Evolutionary conservation across 169 alveolate genomes (phyloP).

Genomic region (Amoebophrya sp.): DNA sequence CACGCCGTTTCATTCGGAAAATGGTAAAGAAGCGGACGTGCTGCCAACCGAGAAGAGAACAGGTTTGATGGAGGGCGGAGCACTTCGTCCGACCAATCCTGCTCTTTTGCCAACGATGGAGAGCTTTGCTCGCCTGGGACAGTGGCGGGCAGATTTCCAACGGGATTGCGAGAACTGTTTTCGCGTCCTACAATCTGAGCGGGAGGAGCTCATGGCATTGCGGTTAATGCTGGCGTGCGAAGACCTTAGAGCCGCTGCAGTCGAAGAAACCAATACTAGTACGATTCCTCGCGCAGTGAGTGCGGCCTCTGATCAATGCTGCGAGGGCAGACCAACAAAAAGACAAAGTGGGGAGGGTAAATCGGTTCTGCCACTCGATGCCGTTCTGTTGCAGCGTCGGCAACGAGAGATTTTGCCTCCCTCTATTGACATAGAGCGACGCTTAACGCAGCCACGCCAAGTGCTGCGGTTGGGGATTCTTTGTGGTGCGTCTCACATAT

Average conservation of each 20-base stretch:
- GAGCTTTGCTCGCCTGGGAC: no score
- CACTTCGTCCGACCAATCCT: no score
- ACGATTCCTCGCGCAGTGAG: no score
- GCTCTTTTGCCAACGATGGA: not conserved
- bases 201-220: constrained; percentile 1
- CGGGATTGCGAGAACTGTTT: not conserved
- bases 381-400: not conserved
- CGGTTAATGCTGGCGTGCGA: not conserved
- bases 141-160: not conserved
- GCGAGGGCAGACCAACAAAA: not conserved
- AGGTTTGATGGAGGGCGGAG: no score
- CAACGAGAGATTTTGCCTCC: not conserved
- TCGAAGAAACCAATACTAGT: no score
- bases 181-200: not conserved
- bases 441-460: no score
- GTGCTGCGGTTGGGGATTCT: not conserved
- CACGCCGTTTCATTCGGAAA: no score
- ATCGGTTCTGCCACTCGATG: not conserved
- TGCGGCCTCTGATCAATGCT: no score
- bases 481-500: not conserved
- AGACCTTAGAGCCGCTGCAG: no score
- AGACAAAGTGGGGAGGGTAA: not conserved
- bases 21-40: no score
- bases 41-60: no score
- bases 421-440: no score